A percentile compares a stretch with the other conserved stretches of the same genome.
Evolutionary conservation across 1,139 yeast species (phyloP).

Genomic region (Kurtzmaniella quercitrusa): DNA sequence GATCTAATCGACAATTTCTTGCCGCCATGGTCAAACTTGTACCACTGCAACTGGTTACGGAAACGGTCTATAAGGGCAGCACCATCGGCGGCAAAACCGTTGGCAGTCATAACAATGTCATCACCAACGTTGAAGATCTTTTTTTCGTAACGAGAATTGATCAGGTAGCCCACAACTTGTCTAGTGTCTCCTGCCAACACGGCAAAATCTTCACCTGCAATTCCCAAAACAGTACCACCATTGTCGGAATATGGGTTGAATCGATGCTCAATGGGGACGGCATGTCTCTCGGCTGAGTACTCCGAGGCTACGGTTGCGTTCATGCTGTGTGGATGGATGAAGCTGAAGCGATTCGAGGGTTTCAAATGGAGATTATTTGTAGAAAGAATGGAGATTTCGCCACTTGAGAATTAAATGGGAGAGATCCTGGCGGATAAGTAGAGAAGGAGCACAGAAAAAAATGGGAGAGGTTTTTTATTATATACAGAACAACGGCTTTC

Average conservation of each 20-base stretch:
- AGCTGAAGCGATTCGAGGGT: background rate
- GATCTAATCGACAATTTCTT: slow-evolving; percentile 64
- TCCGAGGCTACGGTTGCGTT: slow-evolving; percentile 55
- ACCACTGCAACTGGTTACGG: slow-evolving; percentile 82
- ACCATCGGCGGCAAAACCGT: slow-evolving; percentile 96
- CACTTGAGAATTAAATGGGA: background rate
- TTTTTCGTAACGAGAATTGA: slow-evolving; percentile 89
- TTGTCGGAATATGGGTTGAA: slow-evolving; percentile 96
- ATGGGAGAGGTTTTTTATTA: too few species aligned
- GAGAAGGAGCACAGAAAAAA: too few species aligned
- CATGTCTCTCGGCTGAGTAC: slow-evolving; percentile 48
- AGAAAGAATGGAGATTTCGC: background rate
- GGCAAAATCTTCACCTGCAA: slow-evolving; percentile 96
- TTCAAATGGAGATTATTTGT: slow-evolving; percentile 1
- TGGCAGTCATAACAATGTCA: slow-evolving; percentile 81
- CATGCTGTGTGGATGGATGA: slow-evolving; percentile 11
- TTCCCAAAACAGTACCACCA: slow-evolving; percentile 96
- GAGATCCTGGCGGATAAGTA: background rate
- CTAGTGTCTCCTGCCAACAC: slow-evolving; percentile 98
- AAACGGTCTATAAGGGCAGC: slow-evolving; percentile 77
- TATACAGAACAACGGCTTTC: too few species aligned
- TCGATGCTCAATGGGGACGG: slow-evolving; percentile 81
- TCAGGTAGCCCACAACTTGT: slow-evolving; percentile 90
- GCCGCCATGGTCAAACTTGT: slow-evolving; percentile 79
- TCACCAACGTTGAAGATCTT: slow-evolving; percentile 90